These are phyloP conservation scores for Rhodotorula sphaerocarpa DNA, from an alignment of 768 basidiomycete species.

Conservation along the genomic window DNA sequence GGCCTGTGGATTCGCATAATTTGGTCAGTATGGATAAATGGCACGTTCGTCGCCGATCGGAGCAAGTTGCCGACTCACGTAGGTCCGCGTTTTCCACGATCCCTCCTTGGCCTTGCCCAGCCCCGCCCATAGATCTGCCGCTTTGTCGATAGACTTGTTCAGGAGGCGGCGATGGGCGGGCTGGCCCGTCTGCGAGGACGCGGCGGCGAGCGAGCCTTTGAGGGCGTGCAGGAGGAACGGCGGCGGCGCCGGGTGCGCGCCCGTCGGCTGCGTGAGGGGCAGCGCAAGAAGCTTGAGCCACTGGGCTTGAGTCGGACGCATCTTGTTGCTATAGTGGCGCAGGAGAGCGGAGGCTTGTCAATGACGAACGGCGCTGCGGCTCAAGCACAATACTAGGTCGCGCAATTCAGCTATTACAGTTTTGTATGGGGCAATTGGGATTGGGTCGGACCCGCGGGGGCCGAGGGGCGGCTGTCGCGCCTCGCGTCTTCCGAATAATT, in stretches of 20 bases:
- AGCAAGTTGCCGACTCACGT: constrained; percentile 5
- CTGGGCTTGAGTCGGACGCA: constrained; percentile 11
- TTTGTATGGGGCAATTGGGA: too few relatives aligned
- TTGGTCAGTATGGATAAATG: too few relatives aligned
- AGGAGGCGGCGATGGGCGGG: not conserved
- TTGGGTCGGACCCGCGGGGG: too few relatives aligned
- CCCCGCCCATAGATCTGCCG: constrained; percentile 27
- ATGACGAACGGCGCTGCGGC: too few relatives aligned
- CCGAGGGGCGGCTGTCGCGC: too few relatives aligned
- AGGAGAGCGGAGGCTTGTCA: too few relatives aligned
- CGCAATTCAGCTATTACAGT: too few relatives aligned
- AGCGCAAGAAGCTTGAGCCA: constrained; percentile 29
- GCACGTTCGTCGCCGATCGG: not conserved
- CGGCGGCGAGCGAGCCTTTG: not conserved
- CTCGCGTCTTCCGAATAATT: too few relatives aligned
- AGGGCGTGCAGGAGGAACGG: constrained; percentile 24
- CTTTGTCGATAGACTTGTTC: constrained; percentile 21
- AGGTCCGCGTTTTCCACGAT: constrained; percentile 17
- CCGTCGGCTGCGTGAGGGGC: not conserved
- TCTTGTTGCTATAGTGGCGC: too few relatives aligned
- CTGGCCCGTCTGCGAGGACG: not conserved
- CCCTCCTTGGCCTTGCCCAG: constrained; percentile 22
- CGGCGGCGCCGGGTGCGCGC: not conserved
- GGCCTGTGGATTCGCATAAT: constrained; percentile 34
- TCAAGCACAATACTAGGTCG: too few relatives aligned